A percentile compares a stretch with the other conserved stretches of the same genome.
These are phyloP conservation scores for Daldinia decipiens DNA, from an alignment of 495 filamentous ascomycete species.

Conservation along the genomic window DNA sequence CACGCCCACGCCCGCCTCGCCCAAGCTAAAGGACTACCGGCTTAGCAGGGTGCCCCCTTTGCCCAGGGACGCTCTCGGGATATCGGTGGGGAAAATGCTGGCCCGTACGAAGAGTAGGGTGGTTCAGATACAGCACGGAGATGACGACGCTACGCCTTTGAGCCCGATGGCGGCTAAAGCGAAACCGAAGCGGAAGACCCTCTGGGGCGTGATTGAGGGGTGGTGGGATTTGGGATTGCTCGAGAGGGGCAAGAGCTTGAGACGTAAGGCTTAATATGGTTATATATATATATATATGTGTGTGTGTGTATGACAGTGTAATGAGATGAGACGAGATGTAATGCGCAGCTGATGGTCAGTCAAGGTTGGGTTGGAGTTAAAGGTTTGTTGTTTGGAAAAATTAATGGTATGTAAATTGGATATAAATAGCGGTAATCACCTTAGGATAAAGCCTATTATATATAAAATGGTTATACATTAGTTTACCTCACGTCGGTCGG, in stretches of 20 bases:
- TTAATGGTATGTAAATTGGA: background rate
- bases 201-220: conserved; percentile 54
- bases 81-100: conserved; percentile 29
- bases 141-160: conserved; percentile 38
- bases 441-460: background rate
- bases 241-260: conserved; percentile 43
- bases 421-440: background rate
- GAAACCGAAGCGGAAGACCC: conserved; percentile 51
- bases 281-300: background rate
- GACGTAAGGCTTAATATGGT: conserved; percentile 29
- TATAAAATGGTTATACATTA: background rate
- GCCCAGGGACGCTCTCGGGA: conserved; percentile 43
- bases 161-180: conserved; percentile 31
- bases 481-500: background rate
- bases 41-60: conserved; percentile 41
- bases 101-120: conserved; percentile 31
- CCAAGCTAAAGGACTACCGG: conserved; percentile 27
- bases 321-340: conserved; percentile 19
- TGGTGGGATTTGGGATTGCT: conserved; percentile 62
- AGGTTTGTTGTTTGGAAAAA: background rate
- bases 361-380: conserved; percentile 8
- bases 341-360: background rate
- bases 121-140: conserved; percentile 5
- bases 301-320: conserved; percentile 1
- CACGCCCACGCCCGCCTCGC: conserved; percentile 39